Percentiles rank a stretch among this genome's conserved stretches.
These are phyloP conservation scores for Cytospora chrysosperma DNA, from an alignment of 2,329 filamentous ascomycete genomes.

Conservation along the genomic window DNA sequence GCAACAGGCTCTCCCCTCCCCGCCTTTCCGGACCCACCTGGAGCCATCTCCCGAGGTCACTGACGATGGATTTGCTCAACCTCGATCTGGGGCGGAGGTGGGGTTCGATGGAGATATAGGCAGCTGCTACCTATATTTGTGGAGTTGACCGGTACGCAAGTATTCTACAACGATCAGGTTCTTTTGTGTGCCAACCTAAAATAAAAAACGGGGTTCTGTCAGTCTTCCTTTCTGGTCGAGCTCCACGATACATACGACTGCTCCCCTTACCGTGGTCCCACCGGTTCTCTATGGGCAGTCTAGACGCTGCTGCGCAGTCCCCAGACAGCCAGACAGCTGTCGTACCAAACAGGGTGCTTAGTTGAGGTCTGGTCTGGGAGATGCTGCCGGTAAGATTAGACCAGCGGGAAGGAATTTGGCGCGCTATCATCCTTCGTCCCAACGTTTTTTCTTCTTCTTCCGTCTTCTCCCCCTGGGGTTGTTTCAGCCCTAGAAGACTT, in stretches of 20 bases:
- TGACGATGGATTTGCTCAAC: neutral
- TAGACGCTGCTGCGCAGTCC: constrained; percentile 14
- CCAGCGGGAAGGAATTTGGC: neutral
- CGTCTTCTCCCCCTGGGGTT: too few relatives aligned
- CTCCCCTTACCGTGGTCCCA: neutral
- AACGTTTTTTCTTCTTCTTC: too few relatives aligned
- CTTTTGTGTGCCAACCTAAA: neutral
- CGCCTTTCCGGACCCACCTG: neutral
- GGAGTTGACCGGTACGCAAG: neutral
- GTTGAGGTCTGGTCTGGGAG: constrained; percentile 12
- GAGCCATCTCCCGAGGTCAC: too few relatives aligned
- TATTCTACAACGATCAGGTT: neutral
- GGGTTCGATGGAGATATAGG: neutral
- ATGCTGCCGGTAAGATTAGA: constrained; percentile 1
- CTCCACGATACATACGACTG: neutral
- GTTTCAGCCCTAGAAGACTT: constrained; percentile 18
- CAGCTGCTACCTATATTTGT: neutral
- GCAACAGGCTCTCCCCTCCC: neutral
- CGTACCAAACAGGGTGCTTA: constrained; percentile 18
- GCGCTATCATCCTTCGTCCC: neutral
- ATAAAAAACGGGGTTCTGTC: neutral
- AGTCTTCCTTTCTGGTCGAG: neutral
- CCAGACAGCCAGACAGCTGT: constrained; percentile 3
- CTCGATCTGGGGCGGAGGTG: neutral
- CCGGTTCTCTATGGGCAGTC: neutral